These are phyloP conservation scores for Nothopassalora personata DNA, from an alignment of 2,329 filamentous ascomycete genomes.

Conservation along the genomic window DNA sequence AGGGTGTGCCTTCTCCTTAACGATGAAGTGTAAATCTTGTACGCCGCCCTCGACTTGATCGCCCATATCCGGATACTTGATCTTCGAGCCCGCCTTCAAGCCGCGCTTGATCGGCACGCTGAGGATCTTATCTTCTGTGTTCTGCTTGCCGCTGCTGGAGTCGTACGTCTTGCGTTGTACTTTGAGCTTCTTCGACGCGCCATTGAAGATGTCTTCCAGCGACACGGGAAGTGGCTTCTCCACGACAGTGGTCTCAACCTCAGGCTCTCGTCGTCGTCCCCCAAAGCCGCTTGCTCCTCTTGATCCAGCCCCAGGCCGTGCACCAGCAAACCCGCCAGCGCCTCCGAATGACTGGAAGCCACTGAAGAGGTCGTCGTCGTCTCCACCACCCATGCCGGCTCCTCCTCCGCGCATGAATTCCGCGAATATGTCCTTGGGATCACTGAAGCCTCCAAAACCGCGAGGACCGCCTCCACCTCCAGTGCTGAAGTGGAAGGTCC, in stretches of 20 bases:
- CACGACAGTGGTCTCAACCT: conserved; percentile 84
- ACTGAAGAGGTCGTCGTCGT: conserved; percentile 54
- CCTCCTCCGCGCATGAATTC: conserved; percentile 67
- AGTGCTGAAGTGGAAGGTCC: conserved; percentile 62
- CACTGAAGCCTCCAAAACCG: conserved; percentile 72
- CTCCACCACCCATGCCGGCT: conserved; percentile 42
- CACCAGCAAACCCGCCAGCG: conserved; percentile 34
- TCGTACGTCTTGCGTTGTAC: conserved; percentile 97
- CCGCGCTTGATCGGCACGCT: conserved; percentile 95
- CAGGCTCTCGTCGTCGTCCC: conserved; percentile 45
- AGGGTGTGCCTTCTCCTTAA: conserved; percentile 89
- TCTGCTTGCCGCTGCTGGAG: conserved; percentile 69
- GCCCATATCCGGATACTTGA: conserved; percentile 96
- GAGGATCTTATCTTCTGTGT: conserved; percentile 79
- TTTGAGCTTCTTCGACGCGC: conserved; percentile 93
- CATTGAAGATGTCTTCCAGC: conserved; percentile 82
- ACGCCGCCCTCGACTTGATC: conserved; percentile 95
- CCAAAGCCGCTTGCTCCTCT: conserved; percentile 34
- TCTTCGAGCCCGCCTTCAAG: conserved; percentile 94
- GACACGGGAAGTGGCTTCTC: conserved; percentile 76
- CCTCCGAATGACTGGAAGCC: conserved; percentile 34
- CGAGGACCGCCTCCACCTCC: conserved; percentile 48
- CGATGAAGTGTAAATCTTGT: conserved; percentile 90
- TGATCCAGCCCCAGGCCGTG: conserved; percentile 39
- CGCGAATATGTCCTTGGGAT: conserved; percentile 76